Conservation (phyloP, 352 stramenopile species). For the Phytophthora boehmeriae region DNA sequence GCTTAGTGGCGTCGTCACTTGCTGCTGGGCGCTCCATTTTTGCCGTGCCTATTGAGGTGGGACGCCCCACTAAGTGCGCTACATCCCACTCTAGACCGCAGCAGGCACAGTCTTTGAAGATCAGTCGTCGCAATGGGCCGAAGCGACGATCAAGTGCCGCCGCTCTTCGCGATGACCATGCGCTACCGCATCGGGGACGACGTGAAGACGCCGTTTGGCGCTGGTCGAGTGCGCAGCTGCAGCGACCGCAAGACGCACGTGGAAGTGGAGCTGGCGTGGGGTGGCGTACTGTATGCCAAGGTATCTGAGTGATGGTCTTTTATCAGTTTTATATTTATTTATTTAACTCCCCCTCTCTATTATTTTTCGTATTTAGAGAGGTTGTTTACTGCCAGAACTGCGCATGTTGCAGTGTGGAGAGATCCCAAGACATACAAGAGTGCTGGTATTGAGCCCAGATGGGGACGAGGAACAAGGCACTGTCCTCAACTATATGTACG, state of each 20-base stretch:
- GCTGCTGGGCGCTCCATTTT: not conserved
- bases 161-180: conserved; percentile 72
- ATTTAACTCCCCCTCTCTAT: not conserved
- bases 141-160: conserved; percentile 49
- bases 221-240: conserved; percentile 47
- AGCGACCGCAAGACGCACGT: conserved; percentile 62
- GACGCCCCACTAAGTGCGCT: not conserved
- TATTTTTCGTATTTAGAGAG: conserved; percentile 35
- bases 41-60: not conserved
- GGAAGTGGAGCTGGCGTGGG: conserved; percentile 52
- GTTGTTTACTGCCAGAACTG: conserved; percentile 62
- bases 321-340: not conserved
- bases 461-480: conserved; percentile 3
- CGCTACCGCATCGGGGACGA: conserved; percentile 67
- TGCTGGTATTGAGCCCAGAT: conserved; percentile 24
- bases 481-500: conserved; percentile 37
- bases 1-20: not conserved
- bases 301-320: conserved; percentile 24
- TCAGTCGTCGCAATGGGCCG: conserved; percentile 11
- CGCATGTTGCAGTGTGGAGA: conserved; percentile 75
- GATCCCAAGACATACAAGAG: conserved; percentile 56
- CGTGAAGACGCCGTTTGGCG: conserved; percentile 72
- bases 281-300: conserved; percentile 60
- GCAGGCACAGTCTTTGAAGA: conserved; percentile 5
- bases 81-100: not conserved